Evolutionary conservation across 768 basidiomycete species (phyloP).

Genomic region (Tephrocybe sp.): DNA sequence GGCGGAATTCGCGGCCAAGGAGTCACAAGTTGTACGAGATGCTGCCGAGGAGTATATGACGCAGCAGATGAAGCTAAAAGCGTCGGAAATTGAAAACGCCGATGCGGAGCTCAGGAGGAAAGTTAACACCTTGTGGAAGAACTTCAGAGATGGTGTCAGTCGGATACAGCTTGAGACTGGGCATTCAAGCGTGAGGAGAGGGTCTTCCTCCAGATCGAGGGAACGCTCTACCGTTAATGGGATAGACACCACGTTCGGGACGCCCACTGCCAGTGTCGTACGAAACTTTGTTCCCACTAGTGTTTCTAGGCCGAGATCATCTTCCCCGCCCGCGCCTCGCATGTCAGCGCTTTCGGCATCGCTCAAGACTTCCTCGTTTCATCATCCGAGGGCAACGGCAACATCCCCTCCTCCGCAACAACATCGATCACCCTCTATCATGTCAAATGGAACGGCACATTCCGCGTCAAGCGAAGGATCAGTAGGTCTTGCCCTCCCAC

Average conservation of each 20-base stretch:
- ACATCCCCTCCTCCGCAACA: slow-evolving; percentile 11
- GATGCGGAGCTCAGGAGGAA: slow-evolving; percentile 54
- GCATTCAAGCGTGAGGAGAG: slow-evolving; percentile 13
- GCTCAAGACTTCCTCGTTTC: slow-evolving; percentile 55
- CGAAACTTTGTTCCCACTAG: slow-evolving; percentile 55
- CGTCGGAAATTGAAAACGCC: slow-evolving; percentile 51
- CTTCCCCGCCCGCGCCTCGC: slow-evolving; percentile 35
- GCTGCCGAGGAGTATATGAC: slow-evolving; percentile 58
- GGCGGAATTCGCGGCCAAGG: slow-evolving; percentile 49
- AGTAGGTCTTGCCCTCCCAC: slow-evolving; percentile 29
- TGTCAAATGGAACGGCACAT: slow-evolving; percentile 20
- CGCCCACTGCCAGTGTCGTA: slow-evolving; percentile 39
- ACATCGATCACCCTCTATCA: slow-evolving; percentile 13
- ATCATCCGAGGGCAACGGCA: slow-evolving; percentile 40
- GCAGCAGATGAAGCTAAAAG: slow-evolving; percentile 49
- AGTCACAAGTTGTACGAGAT: slow-evolving; percentile 53
- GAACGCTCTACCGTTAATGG: slow-evolving; percentile 21
- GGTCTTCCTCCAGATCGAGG: slow-evolving; percentile 13
- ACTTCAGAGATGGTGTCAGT: slow-evolving; percentile 46
- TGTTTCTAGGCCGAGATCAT: slow-evolving; percentile 34
- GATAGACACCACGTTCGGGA: slow-evolving; percentile 13
- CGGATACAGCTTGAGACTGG: slow-evolving; percentile 38
- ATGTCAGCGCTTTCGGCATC: slow-evolving; percentile 72
- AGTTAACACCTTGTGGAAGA: slow-evolving; percentile 63
- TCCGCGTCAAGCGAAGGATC: slow-evolving; percentile 23